Conservation (phyloP, 2,329 filamentous ascomycete species). For the Atkinsonella hypoxylon region DNA sequence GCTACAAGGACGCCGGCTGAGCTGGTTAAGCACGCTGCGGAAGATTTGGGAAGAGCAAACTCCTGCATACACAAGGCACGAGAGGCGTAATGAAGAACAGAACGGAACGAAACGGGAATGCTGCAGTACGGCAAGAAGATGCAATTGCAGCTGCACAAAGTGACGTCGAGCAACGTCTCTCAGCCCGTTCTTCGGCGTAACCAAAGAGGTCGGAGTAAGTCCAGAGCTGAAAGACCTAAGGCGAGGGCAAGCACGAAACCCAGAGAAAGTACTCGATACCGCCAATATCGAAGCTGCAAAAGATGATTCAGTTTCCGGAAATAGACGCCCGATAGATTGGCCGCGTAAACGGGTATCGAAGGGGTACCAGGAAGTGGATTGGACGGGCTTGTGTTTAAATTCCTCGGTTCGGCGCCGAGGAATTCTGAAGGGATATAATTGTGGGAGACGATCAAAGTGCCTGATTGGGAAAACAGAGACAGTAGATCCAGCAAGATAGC, state of each 20-base stretch:
- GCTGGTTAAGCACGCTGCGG: background rate
- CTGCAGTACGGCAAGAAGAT: background rate
- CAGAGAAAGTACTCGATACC: slow-evolving; percentile 5
- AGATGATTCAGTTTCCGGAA: slow-evolving; percentile 21
- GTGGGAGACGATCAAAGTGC: slow-evolving; percentile 9
- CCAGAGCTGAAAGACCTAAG: slow-evolving; percentile 12
- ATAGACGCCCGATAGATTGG: slow-evolving; percentile 20
- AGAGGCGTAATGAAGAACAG: background rate
- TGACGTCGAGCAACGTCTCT: slow-evolving; percentile 1
- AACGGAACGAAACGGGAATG: background rate
- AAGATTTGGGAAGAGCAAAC: background rate
- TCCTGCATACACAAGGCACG: background rate
- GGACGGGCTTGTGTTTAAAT: slow-evolving; percentile 22
- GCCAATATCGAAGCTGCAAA: slow-evolving; percentile 9
- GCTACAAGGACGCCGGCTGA: background rate
- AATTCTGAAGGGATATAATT: slow-evolving; percentile 22
- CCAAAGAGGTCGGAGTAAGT: background rate
- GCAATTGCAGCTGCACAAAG: background rate
- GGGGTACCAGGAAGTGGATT: slow-evolving; percentile 19
- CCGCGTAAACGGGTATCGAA: slow-evolving; percentile 10
- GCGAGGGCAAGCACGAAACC: slow-evolving; percentile 1
- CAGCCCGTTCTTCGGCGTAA: slow-evolving; percentile 1
- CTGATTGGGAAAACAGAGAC: slow-evolving; percentile 5
- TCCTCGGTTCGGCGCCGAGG: slow-evolving; percentile 31
- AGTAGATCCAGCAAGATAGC: slow-evolving; percentile 11